Conservation (phyloP, 2,329 filamentous ascomycete species). For the Fusarium mexicanum region DNA sequence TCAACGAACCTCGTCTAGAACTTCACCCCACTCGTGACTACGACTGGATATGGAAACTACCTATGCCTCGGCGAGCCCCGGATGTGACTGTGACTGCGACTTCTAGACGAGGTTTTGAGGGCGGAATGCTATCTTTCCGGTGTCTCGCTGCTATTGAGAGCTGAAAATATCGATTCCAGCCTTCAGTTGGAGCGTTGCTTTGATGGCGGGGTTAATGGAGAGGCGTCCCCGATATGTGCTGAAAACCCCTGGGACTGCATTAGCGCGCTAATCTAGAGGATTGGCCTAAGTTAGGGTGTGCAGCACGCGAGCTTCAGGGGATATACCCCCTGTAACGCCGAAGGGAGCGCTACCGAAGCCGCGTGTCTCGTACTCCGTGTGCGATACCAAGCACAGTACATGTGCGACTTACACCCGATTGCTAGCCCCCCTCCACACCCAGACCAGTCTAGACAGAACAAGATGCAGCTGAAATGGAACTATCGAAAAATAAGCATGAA, state of each 20-base stretch:
- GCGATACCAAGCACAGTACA: neutral
- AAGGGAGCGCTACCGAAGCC: neutral
- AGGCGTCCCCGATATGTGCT: neutral
- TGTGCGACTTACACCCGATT: neutral
- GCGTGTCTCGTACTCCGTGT: neutral
- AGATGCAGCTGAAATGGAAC: neutral
- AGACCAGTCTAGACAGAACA: neutral
- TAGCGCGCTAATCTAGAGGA: fast-evolving
- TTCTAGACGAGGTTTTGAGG: fast-evolving
- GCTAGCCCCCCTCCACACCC: neutral
- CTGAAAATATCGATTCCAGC: neutral
- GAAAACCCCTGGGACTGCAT: neutral
- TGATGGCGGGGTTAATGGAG: neutral
- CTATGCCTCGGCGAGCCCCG: neutral
- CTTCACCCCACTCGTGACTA: neutral
- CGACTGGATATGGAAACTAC: neutral
- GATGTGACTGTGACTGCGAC: neutral
- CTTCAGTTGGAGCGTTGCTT: neutral
- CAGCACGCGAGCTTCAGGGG: neutral
- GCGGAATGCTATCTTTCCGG: neutral
- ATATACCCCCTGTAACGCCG: neutral
- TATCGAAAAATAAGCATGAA: constrained; percentile 2
- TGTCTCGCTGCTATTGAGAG: fast-evolving
- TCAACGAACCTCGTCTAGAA: too few relatives aligned
- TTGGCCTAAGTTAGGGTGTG: neutral